Percentiles rank a stretch among this genome's conserved stretches.
Evolutionary conservation across 202 grass and related monocot species (phyloP).

Genomic region (Brachypodium distachyon): DNA sequence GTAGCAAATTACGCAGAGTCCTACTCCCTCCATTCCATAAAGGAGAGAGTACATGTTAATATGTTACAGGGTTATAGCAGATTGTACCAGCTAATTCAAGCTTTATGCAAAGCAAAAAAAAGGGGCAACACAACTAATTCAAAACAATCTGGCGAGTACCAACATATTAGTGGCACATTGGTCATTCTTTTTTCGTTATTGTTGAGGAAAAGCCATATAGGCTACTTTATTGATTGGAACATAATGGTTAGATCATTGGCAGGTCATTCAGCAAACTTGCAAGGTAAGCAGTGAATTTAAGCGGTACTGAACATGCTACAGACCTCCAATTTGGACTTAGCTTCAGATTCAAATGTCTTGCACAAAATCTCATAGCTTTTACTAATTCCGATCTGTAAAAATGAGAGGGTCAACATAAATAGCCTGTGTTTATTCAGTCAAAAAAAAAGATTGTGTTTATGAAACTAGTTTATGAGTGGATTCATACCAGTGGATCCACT

Average conservation of each 20-base stretch:
- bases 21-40: no score
- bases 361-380: constrained; percentile 84
- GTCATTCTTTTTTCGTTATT: not conserved
- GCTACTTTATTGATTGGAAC: no score
- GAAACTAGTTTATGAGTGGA: not conserved
- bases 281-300: not conserved
- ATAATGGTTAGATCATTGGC: not conserved
- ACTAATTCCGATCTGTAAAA: constrained; percentile 46
- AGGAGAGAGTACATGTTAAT: not conserved
- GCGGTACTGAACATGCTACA: not conserved
- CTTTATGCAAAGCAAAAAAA: not conserved
- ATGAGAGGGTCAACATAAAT: not conserved
- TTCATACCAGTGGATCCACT: constrained; percentile 62
- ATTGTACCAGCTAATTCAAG: not conserved
- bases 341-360: constrained; percentile 72
- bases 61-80: not conserved
- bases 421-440: not conserved
- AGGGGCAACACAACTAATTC: not conserved
- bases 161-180: not conserved
- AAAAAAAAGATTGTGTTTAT: not conserved
- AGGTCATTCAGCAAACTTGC: not conserved
- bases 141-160: not conserved
- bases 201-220: no score
- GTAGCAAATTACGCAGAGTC: not conserved
- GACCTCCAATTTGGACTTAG: constrained; percentile 75